A percentile compares a stretch with the other conserved stretches of the same genome.
Conservation (phyloP, 2,329 filamentous ascomycete species). For the Ophiostoma ulmi region DNA sequence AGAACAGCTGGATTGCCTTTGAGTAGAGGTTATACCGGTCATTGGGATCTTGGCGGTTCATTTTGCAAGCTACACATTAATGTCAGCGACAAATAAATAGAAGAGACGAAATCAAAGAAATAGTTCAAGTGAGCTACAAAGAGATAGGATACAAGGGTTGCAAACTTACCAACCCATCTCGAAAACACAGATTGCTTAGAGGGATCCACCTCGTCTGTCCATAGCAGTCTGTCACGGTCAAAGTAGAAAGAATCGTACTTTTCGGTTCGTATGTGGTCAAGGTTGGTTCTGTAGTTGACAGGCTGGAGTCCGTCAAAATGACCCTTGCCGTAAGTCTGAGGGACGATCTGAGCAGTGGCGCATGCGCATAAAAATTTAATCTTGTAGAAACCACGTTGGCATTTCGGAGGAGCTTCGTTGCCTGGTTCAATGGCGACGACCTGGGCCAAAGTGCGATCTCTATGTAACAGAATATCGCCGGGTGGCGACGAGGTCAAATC, state of each 20-base stretch:
- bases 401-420: neutral
- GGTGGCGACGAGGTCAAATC: neutral
- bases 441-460: neutral
- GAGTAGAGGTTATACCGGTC: neutral
- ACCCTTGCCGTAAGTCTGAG: neutral
- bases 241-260: neutral
- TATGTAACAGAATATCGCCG: neutral
- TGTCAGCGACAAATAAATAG: neutral
- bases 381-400: neutral
- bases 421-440: neutral
- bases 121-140: neutral
- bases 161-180: neutral
- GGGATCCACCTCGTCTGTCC: neutral
- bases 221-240: neutral
- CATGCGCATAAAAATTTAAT: neutral
- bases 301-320: neutral
- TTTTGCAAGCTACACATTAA: neutral
- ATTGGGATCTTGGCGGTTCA: neutral
- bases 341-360: neutral
- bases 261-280: neutral
- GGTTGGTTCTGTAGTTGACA: neutral
- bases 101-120: too few species aligned
- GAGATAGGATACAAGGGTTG: neutral
- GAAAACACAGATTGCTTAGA: neutral
- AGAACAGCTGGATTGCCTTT: neutral